These are phyloP conservation scores for Dactylellina leptospora DNA, from an alignment of 2,329 filamentous ascomycete genomes.

Conservation along the genomic window DNA sequence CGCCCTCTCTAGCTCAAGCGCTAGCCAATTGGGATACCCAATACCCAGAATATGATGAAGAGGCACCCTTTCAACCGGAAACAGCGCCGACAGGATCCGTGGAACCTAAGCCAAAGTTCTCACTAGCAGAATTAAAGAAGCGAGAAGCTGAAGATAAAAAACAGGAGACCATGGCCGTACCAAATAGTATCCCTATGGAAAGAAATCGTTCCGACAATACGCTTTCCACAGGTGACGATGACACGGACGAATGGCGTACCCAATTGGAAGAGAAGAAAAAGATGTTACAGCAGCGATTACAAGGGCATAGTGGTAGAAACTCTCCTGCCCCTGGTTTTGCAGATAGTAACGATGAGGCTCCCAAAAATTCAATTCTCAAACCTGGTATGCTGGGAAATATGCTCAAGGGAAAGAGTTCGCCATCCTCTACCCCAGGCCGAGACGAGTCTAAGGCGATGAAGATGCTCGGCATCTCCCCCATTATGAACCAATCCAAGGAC, in stretches of 20 bases:
- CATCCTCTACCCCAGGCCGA: slow-evolving; percentile 11
- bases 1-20: slow-evolving; percentile 45
- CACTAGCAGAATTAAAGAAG: slow-evolving; percentile 35
- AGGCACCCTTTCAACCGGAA: slow-evolving; percentile 45
- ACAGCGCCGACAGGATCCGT: slow-evolving; percentile 1
- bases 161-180: background rate
- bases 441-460: slow-evolving; percentile 35
- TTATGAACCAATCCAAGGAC: slow-evolving; percentile 44
- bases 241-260: slow-evolving; percentile 43
- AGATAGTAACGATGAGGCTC: slow-evolving; percentile 37
- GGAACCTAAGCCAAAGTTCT: slow-evolving; percentile 36
- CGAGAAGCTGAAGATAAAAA: slow-evolving; percentile 33
- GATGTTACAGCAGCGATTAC: slow-evolving; percentile 41
- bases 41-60: slow-evolving; percentile 48
- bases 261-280: slow-evolving; percentile 48
- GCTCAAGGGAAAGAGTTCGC: slow-evolving; percentile 41
- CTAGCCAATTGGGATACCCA: slow-evolving; percentile 45
- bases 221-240: slow-evolving; percentile 33
- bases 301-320: slow-evolving; percentile 51
- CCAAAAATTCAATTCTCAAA: slow-evolving; percentile 48
- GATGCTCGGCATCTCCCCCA: slow-evolving; percentile 47
- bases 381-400: slow-evolving; percentile 49
- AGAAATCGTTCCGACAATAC: slow-evolving; percentile 45
- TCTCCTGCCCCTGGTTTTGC: slow-evolving; percentile 46
- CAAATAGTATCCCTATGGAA: slow-evolving; percentile 36